Evolutionary conservation across 2,329 filamentous ascomycete species (phyloP), one percentile per base, ranked within the genome.

Genomic region (Mariannaea sp.): DNA sequence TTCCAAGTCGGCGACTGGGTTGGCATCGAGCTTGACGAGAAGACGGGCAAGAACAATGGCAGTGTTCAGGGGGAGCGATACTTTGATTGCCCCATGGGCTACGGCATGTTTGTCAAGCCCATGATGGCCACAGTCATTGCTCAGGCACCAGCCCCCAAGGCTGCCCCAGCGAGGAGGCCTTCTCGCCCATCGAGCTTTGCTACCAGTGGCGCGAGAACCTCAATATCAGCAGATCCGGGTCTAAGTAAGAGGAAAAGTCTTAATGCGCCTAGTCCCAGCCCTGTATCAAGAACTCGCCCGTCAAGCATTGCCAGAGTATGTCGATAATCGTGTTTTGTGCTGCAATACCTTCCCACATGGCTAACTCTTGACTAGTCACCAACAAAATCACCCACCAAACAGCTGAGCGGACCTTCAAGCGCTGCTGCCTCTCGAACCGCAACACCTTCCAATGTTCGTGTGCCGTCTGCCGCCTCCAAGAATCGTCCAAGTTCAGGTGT

Each of bases 11-110:
- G 92, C 58, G 85, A 89, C 57, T 97, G 92, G 91, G 80, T 97
- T 54, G 93, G 93, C 59, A 83, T 97, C 55, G 92, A 96, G 76
- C 83, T 97, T 51, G 85, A 91, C 46, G 88, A 90, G 40, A 79
- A 86, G 47, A 84, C 82, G 16, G 93, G 94, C 26, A 97, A 97
- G 77, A 97, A 97, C 66, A 91, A 97, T 79, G 93, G 93, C 60
- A 88, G 89, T 49, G 90, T 97, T 40, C 84, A 93, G 71, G 92
- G 91, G 57, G 83, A 90, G 68, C 80, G 90, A 16, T 97, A 97
- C 70, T 97, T 96, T 65, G 85, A 92, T 43, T 97, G 93, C 74
- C 81, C 69, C 73, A 87, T 82, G 84, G 90, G 79, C 33, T 78
- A 79, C 59, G 86, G 86, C 68, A 94, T 99, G 84, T 97, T 99